phyloP scores from a whole-genome alignment of 75 land plant species.

The Picea glauca region DNA sequence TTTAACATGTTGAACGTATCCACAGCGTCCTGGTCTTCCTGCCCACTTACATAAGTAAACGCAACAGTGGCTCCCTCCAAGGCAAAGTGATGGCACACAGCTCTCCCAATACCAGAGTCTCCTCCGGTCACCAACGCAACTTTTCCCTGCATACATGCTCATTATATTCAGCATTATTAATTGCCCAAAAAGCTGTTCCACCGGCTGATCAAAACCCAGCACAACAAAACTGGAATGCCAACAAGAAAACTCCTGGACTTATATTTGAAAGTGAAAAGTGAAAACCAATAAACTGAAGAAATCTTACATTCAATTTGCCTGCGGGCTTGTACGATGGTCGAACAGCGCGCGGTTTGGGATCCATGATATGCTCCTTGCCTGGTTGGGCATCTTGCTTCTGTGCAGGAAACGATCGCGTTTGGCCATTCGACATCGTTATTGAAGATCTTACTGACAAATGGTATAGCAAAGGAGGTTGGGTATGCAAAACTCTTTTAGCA shows the following conservation, averaged over 20 bases:
- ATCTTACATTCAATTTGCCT: slow-evolving; percentile 58
- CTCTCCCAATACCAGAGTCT: slow-evolving; percentile 88
- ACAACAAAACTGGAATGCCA: not conserved
- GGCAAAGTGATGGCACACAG: slow-evolving; percentile 68
- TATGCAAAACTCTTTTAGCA: not conserved
- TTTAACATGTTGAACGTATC: slow-evolving; percentile 61
- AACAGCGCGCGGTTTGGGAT: slow-evolving; percentile 46
- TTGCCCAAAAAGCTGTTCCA: not conserved
- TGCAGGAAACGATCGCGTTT: slow-evolving; percentile 40
- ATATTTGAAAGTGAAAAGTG: not conserved
- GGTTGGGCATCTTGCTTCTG: slow-evolving; percentile 77
- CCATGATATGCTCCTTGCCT: slow-evolving; percentile 81
- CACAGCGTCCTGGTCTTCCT: slow-evolving; percentile 74
- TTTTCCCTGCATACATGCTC: slow-evolving; percentile 45
- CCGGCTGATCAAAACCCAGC: too few species aligned
- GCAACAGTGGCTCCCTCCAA: slow-evolving; percentile 89
- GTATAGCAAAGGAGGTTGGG: not conserved
- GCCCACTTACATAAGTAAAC: slow-evolving; percentile 72
- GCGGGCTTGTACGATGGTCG: slow-evolving; percentile 59
- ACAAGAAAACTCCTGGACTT: not conserved
- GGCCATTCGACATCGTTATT: slow-evolving; percentile 31
- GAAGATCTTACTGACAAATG: not conserved
- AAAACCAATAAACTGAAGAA: not conserved
- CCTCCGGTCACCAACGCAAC: slow-evolving; percentile 93
- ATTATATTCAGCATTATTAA: not conserved